Evolutionary conservation across 1,284 basidiomycete species (phyloP), one percentile per base, ranked within the genome.

Genomic region (Fomes fomentarius): DNA sequence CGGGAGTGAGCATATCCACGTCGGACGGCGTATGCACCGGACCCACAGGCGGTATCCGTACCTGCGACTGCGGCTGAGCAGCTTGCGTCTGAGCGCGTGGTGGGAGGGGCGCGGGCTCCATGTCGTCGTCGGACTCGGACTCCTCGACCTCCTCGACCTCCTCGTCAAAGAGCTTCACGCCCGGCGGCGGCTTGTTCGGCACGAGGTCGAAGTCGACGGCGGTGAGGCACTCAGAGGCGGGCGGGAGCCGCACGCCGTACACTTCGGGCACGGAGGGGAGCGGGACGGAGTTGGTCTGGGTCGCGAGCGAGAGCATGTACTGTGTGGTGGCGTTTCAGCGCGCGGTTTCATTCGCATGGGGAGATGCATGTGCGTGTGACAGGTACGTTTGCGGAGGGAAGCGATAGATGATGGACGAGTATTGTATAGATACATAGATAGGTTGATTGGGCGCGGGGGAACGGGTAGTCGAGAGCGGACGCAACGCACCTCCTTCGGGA

Each of bases 191-290:
- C 64, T 87, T 85, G 69, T 94, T 94, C 8, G 96, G 95, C 0
- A 97, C 82, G 63, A 98, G 83, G 65, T 94, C 88, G 75, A 98
- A 99, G 76, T 97, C 93, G 61, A 97, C 87, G 19, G 91, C 82
- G 11, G 94, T 93, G 33, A 99, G 81, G 52, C 94, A 91, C 37
- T 98, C 93, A 24, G 85, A 75, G 11, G 84, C 68, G 3, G 91
- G 88, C 0, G 96, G 96, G 19, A 98, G 76, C 19, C 95, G 88
- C 43, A 98, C 84, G 31, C 96, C 96, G 73, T 97, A 98, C 1
- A 94, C 87, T 75, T 98, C 96, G n/a, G 92, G 91, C 10, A 98
- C 89, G 3, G 93, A 76, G 3, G 96, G 96, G 4, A 99, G 82
- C 0, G 96, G 94, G 26, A 85, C 80, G 1, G 91, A 82, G 71